Evolutionary conservation across 345 rosid genomes (phyloP), one percentile per base, ranked within the genome.

Genomic region (Trapa incisa): DNA sequence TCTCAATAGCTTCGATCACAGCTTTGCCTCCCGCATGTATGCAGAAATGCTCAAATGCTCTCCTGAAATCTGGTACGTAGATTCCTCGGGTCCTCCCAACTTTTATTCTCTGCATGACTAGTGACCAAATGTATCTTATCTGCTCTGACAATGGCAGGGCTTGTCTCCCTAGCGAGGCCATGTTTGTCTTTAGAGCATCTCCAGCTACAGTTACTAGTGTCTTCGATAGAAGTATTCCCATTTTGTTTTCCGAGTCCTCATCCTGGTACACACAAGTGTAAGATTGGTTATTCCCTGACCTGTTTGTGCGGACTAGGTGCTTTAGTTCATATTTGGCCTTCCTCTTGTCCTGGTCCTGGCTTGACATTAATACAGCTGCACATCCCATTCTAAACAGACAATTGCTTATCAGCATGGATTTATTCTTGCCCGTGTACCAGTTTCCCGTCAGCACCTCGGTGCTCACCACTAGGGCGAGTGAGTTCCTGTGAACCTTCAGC

Each of bases 321-420:
- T 79, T 77, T 32, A 82, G 77, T 37, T 80, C 75, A 69, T 81
- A 82, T 73, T 87, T 89, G 52, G 92, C 85, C 36, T 33, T 62
- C 29, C 67, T 65, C 69, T 54, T 73, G 74, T 82, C 78, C 0
- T 66, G 75, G 3, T 65, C 75, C 42, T 81, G 75, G 78, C 75
- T 88, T 32, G 95, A 79, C 74, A 88, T 61, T 17, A 86, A 73
- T 8, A 86, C 42, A 0, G 88, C 88, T 1, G 92, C 85, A 16
- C 87, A 77, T 12, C 91, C 95, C 88, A 86, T 81, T n/a, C 88
- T 80, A 61, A 84, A 86, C 41, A 88, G 85, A 62, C 87, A 88
- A 72, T 81, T 86, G 1, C 80, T 75, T 17, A 86, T 79, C 62
- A 83, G 79, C 96, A 86, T 83, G n/a, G 87, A 80, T 32, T 76